A percentile compares a stretch with the other conserved stretches of the same genome.
Evolutionary conservation across 805 yeast species (phyloP).

Genomic region (Pachysolen tannophilus): DNA sequence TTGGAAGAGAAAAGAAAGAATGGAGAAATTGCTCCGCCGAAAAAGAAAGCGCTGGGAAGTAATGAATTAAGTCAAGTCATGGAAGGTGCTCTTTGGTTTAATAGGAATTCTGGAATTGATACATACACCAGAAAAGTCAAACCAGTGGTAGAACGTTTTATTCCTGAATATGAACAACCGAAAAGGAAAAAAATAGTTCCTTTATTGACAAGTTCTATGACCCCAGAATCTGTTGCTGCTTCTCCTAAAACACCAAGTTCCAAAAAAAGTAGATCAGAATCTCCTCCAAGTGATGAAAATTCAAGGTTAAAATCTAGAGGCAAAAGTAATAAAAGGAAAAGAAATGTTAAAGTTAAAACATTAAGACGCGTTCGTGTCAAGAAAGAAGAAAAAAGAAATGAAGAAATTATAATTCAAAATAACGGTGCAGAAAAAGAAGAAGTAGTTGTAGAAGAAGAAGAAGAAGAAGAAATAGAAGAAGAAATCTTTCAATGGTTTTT

Average conservation of each 20-base stretch:
- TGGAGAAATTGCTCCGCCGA: neutral
- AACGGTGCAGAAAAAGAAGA: neutral
- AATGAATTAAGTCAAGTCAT: slow-evolving; percentile 1
- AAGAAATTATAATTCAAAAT: slow-evolving; percentile 4
- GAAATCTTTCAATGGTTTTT: slow-evolving; percentile 16
- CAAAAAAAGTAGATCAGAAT: neutral
- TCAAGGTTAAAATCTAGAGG: slow-evolving; percentile 3
- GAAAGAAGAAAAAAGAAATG: neutral
- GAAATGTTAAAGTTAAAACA: slow-evolving; percentile 2
- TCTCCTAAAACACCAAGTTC: neutral
- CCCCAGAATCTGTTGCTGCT: neutral
- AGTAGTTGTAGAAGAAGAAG: slow-evolving; percentile 9
- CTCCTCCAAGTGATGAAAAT: slow-evolving; percentile 2
- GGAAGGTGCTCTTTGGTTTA: slow-evolving; percentile 9
- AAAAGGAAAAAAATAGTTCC: neutral
- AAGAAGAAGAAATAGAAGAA: slow-evolving; percentile 8
- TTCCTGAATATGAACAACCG: slow-evolving; percentile 3
- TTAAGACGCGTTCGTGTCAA: neutral
- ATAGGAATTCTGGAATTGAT: slow-evolving; percentile 3
- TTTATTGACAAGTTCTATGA: no score
- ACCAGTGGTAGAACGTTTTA: slow-evolving; percentile 6
- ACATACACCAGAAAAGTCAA: slow-evolving; percentile 5
- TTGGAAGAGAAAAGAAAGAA: neutral
- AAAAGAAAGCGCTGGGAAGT: neutral
- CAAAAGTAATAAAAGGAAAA: slow-evolving; percentile 3